phyloP scores from a whole-genome alignment of 345 rosid species.

The Citrus mangshanensis region DNA sequence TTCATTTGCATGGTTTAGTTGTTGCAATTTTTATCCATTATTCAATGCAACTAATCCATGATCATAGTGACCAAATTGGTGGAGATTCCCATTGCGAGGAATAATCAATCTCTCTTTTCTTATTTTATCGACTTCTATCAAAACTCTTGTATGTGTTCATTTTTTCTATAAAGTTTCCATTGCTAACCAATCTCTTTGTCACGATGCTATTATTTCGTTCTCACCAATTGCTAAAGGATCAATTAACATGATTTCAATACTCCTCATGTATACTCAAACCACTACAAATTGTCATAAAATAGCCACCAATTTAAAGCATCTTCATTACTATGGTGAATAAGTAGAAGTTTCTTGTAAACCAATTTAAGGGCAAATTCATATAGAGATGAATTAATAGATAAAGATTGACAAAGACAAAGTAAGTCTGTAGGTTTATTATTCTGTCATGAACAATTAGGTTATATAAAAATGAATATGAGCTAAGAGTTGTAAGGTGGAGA shows the following conservation, averaged over 20 bases:
- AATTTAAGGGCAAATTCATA: not conserved
- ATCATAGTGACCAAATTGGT: not conserved
- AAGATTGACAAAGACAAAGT: not conserved
- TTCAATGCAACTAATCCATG: not conserved
- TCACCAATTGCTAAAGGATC: not conserved
- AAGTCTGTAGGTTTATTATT: not conserved
- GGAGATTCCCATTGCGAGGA: not conserved
- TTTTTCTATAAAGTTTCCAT: not conserved
- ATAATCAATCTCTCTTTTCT: not conserved
- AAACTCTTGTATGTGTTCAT: not conserved
- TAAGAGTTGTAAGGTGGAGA: not conserved
- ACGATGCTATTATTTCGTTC: not conserved
- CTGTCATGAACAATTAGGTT: not conserved
- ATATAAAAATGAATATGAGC: not conserved
- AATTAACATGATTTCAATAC: not conserved
- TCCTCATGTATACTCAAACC: no score
- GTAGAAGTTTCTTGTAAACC: not conserved
- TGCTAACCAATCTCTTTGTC: not conserved
- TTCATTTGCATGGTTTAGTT: constrained; percentile 3
- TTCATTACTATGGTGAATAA: not conserved
- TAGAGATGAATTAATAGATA: not conserved
- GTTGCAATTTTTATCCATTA: not conserved
- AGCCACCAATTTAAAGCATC: not conserved
- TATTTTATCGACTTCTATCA: not conserved
- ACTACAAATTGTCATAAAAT: not conserved